Percentiles rank a stretch among this genome's conserved stretches.
Evolutionary conservation across 257 asterid genomes (phyloP).

Genomic region (Marsdenia floribunda): DNA sequence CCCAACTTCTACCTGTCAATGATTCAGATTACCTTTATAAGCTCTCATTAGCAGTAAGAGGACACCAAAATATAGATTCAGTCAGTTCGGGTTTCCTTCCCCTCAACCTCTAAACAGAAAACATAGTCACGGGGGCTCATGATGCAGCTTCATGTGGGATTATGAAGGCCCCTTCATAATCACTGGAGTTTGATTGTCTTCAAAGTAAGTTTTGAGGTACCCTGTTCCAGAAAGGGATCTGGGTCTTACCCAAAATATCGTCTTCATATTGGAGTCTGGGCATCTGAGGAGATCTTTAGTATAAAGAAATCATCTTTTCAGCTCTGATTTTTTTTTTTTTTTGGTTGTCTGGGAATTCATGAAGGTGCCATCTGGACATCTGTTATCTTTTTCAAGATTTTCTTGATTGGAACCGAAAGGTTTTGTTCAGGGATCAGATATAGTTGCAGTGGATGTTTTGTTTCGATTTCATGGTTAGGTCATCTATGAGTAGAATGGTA

Average conservation of each 20-base stretch:
- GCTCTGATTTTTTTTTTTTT: conserved; percentile 15
- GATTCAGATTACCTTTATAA: conserved; percentile 20
- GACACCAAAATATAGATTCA: conserved; percentile 2
- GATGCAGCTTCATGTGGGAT: conserved; percentile 31
- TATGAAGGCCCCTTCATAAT: conserved; percentile 34
- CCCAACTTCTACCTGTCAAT: conserved; percentile 13
- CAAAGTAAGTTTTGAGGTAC: conserved; percentile 28
- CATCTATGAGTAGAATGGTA: conserved; percentile 33
- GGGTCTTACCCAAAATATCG: conserved; percentile 33
- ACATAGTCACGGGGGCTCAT: conserved; percentile 5
- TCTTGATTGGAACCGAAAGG: conserved; percentile 16
- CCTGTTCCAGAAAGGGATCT: conserved; percentile 45
- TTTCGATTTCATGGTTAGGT: conserved; percentile 28
- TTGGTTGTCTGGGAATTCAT: conserved; percentile 20
- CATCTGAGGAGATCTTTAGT: conserved; percentile 29
- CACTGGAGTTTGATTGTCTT: conserved; percentile 35
- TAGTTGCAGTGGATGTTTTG: neutral
- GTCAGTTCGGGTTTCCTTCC: neutral
- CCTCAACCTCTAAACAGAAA: conserved; percentile 2
- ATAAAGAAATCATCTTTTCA: conserved; percentile 14
- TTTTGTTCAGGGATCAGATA: conserved; percentile 3
- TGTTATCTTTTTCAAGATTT: conserved; percentile 6
- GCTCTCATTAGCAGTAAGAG: conserved; percentile 15
- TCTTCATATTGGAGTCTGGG: conserved; percentile 30
- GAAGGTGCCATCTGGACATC: conserved; percentile 16